A percentile compares a stretch with the other conserved stretches of the same genome.
These are phyloP conservation scores for Alternaria ethzedia DNA, from an alignment of 2,329 filamentous ascomycete species.

Conservation along the genomic window DNA sequence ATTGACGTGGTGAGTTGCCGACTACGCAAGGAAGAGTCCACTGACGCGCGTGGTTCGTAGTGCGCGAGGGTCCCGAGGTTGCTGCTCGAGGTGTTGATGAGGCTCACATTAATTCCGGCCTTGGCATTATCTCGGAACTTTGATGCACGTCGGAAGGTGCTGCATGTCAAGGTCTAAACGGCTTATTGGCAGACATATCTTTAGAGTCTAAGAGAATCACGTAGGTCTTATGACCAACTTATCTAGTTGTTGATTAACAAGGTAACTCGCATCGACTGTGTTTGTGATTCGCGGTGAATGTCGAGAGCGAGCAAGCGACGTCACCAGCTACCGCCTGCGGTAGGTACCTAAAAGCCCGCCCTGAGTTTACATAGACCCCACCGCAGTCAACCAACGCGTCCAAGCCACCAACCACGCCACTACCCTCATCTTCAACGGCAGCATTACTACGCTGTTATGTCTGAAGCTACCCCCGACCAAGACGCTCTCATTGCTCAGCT, in stretches of 20 bases:
- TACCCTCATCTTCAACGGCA: background rate
- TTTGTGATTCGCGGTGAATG: background rate
- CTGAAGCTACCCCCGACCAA: slow-evolving; percentile 37
- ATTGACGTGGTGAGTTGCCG: background rate
- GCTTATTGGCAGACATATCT: background rate
- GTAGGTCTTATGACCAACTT: too few relatives aligned
- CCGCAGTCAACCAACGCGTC: slow-evolving; percentile 4
- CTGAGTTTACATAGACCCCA: slow-evolving; percentile 9
- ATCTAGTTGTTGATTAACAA: background rate
- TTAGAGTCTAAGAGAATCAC: background rate
- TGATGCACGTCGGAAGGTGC: background rate
- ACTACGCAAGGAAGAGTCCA: background rate
- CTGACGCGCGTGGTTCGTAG: background rate
- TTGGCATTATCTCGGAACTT: slow-evolving; percentile 21
- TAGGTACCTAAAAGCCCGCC: background rate
- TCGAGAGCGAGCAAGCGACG: background rate
- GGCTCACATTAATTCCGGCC: slow-evolving; percentile 21
- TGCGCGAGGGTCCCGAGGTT: slow-evolving; percentile 15
- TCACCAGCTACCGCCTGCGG: slow-evolving; percentile 8
- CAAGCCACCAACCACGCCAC: slow-evolving; percentile 10
- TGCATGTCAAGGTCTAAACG: background rate
- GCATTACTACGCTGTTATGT: slow-evolving; percentile 31
- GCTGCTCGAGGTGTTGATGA: slow-evolving; percentile 20
- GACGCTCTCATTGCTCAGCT: slow-evolving; percentile 48
- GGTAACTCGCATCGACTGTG: too few relatives aligned